Percentiles rank a stretch among this genome's conserved stretches.
Evolutionary conservation across 2,329 filamentous ascomycete species (phyloP).

Genomic region (Colletotrichum musae): DNA sequence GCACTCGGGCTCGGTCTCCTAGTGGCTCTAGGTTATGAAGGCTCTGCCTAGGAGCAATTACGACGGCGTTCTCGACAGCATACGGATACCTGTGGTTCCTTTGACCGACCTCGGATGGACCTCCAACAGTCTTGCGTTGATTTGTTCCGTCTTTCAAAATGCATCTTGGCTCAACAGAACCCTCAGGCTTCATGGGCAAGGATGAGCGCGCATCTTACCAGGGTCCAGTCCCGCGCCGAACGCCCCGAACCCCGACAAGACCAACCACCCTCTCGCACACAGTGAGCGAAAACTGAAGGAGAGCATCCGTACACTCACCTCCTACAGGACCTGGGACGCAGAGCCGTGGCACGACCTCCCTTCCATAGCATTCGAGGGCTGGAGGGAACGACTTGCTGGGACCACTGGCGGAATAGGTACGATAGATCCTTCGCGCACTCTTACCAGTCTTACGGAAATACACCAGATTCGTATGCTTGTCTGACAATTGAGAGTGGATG

Average conservation of each 20-base stretch:
- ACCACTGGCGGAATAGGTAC: background rate
- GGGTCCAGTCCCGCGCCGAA: slow-evolving; percentile 4
- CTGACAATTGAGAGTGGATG: slow-evolving; percentile 5
- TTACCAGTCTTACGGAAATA: background rate
- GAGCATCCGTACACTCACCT: background rate
- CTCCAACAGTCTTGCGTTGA: no score
- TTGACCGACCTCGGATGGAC: no score
- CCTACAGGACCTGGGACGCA: background rate
- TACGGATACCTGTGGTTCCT: no score
- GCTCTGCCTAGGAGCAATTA: no score
- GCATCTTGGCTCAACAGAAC: no score
- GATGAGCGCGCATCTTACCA: background rate
- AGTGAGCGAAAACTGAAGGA: background rate
- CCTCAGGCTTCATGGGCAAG: background rate
- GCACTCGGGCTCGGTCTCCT: no score
- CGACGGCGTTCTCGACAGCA: no score
- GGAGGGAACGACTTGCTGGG: background rate
- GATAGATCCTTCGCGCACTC: background rate
- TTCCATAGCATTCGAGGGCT: background rate
- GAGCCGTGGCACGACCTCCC: background rate
- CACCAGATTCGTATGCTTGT: background rate
- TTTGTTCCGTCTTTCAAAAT: no score
- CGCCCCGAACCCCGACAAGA: background rate
- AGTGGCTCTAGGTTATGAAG: no score
- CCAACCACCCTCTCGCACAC: background rate